Percentiles rank a stretch among this genome's conserved stretches.
Evolutionary conservation across 78 protist genomes (phyloP).

Genomic region (Acrasis kona): DNA sequence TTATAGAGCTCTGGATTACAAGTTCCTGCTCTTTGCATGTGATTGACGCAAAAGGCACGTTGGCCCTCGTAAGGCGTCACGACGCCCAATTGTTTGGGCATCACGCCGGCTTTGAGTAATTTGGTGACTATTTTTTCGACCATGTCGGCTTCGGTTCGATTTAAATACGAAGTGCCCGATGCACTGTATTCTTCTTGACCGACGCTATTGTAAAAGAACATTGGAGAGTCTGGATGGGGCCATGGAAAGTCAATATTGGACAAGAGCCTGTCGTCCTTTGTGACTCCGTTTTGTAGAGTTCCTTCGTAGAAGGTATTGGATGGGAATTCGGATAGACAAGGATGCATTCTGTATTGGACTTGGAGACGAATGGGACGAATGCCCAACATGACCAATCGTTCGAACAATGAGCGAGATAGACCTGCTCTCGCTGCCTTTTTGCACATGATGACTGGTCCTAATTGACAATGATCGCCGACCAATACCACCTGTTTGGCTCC

Average conservation of each 20-base stretch:
- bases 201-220: constrained; percentile 80
- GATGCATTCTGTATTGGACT: constrained; percentile 99
- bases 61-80: constrained; percentile 99
- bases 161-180: constrained; percentile 96
- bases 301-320: constrained; percentile 97
- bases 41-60: constrained; percentile 81
- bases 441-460: constrained; percentile 98
- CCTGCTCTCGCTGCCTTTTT: constrained; percentile 94
- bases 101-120: constrained; percentile 71
- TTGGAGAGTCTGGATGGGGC: constrained; percentile 87
- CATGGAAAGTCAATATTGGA: constrained; percentile 63
- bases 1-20: constrained; percentile 67
- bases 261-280: constrained; percentile 58
- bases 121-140: constrained; percentile 87
- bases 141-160: constrained; percentile 93
- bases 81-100: constrained; percentile 94
- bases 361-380: constrained; percentile 87
- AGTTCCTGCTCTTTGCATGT: constrained; percentile 76
- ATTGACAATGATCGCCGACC: constrained; percentile 92
- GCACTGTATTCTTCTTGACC: constrained; percentile 93
- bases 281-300: constrained; percentile 93
- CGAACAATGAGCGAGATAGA: constrained; percentile 91
- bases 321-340: constrained; percentile 90
- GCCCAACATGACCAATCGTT: constrained; percentile 88
- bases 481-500: constrained; percentile 89